Conservation (phyloP, 2,329 filamentous ascomycete species). For the Ophiostoma novo-ulmi region DNA sequence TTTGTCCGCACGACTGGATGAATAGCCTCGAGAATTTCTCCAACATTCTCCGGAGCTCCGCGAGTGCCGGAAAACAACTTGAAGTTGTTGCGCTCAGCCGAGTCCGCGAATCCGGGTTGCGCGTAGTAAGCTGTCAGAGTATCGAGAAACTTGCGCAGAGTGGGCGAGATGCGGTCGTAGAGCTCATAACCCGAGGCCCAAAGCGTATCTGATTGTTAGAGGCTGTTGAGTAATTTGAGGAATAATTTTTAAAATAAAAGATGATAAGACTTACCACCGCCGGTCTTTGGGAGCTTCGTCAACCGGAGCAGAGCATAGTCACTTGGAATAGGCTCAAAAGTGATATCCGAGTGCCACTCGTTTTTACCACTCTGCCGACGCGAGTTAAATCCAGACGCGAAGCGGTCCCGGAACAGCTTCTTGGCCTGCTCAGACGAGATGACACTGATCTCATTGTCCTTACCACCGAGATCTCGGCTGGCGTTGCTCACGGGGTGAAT, state of each 20-base stretch:
- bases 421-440: slow-evolving; percentile 41
- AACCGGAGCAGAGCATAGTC: slow-evolving; percentile 44
- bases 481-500: slow-evolving; percentile 42
- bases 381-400: not conserved
- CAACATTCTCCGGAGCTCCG: not conserved
- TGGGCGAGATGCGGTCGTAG: slow-evolving; percentile 57
- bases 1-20: slow-evolving; percentile 55
- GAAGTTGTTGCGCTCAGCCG: slow-evolving; percentile 5
- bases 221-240: no score
- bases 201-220: slow-evolving; percentile 44
- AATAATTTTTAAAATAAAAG: not conserved
- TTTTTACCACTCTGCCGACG: slow-evolving; percentile 22
- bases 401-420: slow-evolving; percentile 21
- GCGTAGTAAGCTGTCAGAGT: slow-evolving; percentile 24
- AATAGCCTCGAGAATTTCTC: slow-evolving; percentile 35
- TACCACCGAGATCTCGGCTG: slow-evolving; percentile 17
- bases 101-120: not conserved
- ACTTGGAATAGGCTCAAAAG: slow-evolving; percentile 44
- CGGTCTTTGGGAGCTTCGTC: slow-evolving; percentile 39
- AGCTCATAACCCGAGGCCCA: slow-evolving; percentile 65
- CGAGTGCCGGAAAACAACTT: not conserved
- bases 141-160: slow-evolving; percentile 49
- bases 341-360: slow-evolving; percentile 46
- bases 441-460: slow-evolving; percentile 42
- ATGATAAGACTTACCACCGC: slow-evolving; percentile 32